phyloP scores from a whole-genome alignment of 768 basidiomycete species.

The Panaeolus papilionaceus region DNA sequence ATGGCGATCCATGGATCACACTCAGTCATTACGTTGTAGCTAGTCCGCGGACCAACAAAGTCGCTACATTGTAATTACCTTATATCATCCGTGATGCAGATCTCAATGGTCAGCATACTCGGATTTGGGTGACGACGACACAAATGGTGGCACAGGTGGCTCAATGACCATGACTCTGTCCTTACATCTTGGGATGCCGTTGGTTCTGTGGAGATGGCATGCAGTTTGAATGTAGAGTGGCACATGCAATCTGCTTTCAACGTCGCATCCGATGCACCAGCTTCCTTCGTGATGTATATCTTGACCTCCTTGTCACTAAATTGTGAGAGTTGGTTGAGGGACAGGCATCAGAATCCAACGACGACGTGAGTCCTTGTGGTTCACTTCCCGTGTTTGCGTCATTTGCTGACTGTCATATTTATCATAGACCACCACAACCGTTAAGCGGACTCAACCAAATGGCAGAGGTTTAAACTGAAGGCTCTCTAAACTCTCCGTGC shows the following conservation, averaged over 20 bases:
- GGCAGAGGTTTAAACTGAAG: no score
- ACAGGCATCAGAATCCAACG: no score
- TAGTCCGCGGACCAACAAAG: no score
- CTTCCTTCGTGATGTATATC: constrained; percentile 2
- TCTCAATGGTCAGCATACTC: neutral
- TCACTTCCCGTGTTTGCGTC: no score
- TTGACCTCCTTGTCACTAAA: constrained; percentile 2
- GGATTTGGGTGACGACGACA: constrained; percentile 18
- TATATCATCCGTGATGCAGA: constrained; percentile 18
- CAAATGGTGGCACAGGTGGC: constrained; percentile 6
- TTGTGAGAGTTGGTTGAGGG: neutral
- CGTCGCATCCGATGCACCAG: neutral
- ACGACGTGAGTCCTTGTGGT: no score
- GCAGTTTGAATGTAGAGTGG: constrained; percentile 22
- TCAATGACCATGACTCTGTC: constrained; percentile 4
- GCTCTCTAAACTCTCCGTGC: no score
- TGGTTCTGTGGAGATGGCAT: constrained; percentile 17
- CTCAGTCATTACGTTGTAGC: no score
- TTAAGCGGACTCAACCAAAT: no score
- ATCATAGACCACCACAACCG: no score
- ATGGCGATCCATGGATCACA: no score
- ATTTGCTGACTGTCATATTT: no score
- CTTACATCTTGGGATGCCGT: constrained; percentile 21
- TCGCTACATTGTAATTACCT: no score
- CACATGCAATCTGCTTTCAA: constrained; percentile 18